These are phyloP conservation scores for Melanopsichium pennsylvanicum DNA, from an alignment of 1,284 basidiomycete species.

Conservation along the genomic window DNA sequence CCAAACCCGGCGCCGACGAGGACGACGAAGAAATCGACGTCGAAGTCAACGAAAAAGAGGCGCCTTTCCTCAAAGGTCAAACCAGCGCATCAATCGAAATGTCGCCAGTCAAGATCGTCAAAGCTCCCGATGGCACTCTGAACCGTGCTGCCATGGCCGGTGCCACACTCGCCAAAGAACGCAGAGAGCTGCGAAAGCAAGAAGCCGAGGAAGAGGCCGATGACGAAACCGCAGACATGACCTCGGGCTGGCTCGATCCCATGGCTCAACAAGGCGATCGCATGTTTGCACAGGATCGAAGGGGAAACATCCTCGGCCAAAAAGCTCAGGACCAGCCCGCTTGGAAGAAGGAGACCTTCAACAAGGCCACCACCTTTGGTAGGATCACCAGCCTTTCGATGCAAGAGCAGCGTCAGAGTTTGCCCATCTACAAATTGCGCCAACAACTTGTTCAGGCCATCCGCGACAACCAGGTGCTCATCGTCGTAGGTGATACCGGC, in stretches of 20 bases:
- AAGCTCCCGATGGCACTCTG: constrained; percentile 73
- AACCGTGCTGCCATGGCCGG: constrained; percentile 95
- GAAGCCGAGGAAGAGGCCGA: constrained; percentile 94
- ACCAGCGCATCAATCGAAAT: constrained; percentile 93
- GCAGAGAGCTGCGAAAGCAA: constrained; percentile 90
- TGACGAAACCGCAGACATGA: constrained; percentile 90
- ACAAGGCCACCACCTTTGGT: constrained; percentile 95
- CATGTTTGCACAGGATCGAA: constrained; percentile 90
- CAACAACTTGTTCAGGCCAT: constrained; percentile 91
- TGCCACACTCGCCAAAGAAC: constrained; percentile 90
- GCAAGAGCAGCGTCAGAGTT: constrained; percentile 86
- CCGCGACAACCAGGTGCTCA: constrained; percentile 89
- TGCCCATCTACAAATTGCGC: constrained; percentile 96
- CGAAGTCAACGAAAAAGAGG: constrained; percentile 95
- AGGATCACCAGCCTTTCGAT: constrained; percentile 89
- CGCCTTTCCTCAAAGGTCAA: constrained; percentile 93
- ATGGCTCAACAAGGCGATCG: constrained; percentile 89
- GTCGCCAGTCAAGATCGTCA: constrained; percentile 89
- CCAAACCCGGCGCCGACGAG: constrained; percentile 39
- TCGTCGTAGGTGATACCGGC: constrained; percentile 92
- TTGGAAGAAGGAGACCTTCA: constrained; percentile 92
- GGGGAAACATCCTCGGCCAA: constrained; percentile 82
- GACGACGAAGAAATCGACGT: constrained; percentile 83
- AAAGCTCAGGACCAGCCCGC: constrained; percentile 82
- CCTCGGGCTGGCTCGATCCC: constrained; percentile 94